Evolutionary conservation across 192 early-diverging fungal species (phyloP).

Genomic region (Coemansia sp.): DNA sequence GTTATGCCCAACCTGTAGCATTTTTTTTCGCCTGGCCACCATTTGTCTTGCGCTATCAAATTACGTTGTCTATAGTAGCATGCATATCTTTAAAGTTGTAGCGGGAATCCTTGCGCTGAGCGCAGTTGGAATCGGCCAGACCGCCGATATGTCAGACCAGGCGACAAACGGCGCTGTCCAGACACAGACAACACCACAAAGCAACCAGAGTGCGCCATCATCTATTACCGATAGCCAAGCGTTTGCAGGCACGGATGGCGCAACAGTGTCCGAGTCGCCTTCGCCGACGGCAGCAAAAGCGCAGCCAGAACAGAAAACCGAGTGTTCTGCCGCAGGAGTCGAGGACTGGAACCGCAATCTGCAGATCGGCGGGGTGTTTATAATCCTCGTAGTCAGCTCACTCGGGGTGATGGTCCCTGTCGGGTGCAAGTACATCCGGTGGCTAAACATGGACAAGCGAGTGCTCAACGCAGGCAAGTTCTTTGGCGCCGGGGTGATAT

Average conservation of each 20-base stretch:
- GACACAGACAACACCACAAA: background rate
- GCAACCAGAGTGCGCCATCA: background rate
- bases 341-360: constrained; percentile 50
- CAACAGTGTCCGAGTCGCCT: background rate
- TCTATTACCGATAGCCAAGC: background rate
- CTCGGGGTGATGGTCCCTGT: constrained; percentile 62
- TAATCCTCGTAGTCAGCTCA: constrained; percentile 58
- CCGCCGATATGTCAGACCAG: background rate
- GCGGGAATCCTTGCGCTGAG: background rate
- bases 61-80: background rate
- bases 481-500: constrained; percentile 71
- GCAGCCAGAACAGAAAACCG: background rate
- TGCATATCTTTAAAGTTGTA: background rate
- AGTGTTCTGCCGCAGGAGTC: constrained; percentile 37
- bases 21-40: background rate
- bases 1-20: background rate
- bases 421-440: constrained; percentile 32
- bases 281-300: background rate
- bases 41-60: background rate
- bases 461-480: constrained; percentile 56
- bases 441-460: constrained; percentile 31
- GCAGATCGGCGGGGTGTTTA: constrained; percentile 61
- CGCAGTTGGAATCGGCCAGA: background rate
- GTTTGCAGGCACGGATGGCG: background rate
- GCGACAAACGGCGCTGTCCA: background rate